phyloP scores from a whole-genome alignment of 495 filamentous ascomycete genomes.

The Diplogelasinospora grovesii region DNA sequence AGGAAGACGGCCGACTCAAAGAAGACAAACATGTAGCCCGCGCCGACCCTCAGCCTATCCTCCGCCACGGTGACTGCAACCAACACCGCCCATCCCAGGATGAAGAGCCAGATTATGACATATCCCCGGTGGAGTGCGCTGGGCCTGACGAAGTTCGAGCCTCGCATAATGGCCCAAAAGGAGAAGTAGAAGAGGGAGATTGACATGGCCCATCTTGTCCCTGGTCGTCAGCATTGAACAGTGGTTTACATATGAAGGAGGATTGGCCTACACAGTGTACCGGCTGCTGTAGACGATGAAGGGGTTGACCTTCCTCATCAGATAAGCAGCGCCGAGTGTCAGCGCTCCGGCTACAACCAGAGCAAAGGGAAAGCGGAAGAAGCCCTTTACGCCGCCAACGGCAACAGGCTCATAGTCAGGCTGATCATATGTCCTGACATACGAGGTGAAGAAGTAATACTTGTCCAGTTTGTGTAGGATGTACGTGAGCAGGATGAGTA shows the following conservation, averaged over 20 bases:
- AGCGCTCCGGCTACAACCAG: slow-evolving; percentile 61
- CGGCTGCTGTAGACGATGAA: slow-evolving; percentile 78
- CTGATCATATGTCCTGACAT: slow-evolving; percentile 50
- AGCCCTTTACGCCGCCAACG: slow-evolving; percentile 70
- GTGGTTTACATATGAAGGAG: not conserved
- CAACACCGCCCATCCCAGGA: slow-evolving; percentile 63
- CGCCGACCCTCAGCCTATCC: slow-evolving; percentile 61
- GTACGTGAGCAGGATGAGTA: slow-evolving; percentile 61
- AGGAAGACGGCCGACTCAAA: slow-evolving; percentile 70
- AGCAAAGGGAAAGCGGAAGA: slow-evolving; percentile 78
- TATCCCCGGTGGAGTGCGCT: slow-evolving; percentile 80
- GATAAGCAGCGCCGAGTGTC: slow-evolving; percentile 64
- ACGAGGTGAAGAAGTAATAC: slow-evolving; percentile 68
- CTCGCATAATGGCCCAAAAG: slow-evolving; percentile 78
- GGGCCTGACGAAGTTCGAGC: slow-evolving; percentile 75
- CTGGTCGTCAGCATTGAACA: slow-evolving; percentile 16
- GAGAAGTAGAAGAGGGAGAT: slow-evolving; percentile 70
- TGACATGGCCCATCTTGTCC: slow-evolving; percentile 70
- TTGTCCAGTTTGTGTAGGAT: slow-evolving; percentile 63
- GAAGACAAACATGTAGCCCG: slow-evolving; percentile 78
- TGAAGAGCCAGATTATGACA: slow-evolving; percentile 75
- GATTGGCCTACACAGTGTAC: slow-evolving; percentile 59
- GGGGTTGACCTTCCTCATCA: slow-evolving; percentile 78
- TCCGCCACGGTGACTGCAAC: slow-evolving; percentile 68
- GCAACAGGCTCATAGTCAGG: slow-evolving; percentile 54